Conservation (phyloP, 352 stramenopile species). For the Globisporangium spinosum region DNA sequence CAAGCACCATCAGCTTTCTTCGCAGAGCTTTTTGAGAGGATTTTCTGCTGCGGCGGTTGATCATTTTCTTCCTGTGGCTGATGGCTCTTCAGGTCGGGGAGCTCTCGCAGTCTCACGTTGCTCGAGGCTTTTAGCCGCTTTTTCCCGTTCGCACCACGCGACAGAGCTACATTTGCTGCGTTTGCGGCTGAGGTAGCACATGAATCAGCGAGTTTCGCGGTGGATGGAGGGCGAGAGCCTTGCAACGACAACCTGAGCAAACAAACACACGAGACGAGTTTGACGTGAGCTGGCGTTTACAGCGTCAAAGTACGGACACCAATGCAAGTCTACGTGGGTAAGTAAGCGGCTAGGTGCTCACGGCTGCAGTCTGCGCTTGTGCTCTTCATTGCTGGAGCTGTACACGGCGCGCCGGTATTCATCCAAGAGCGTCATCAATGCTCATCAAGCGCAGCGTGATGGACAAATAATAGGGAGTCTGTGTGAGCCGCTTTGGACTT, state of each 20-base stretch:
- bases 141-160: conserved; percentile 1
- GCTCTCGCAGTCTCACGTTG: conserved; percentile 25
- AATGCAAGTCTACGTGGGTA: neutral
- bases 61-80: conserved; percentile 10
- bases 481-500: neutral
- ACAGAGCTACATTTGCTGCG: neutral
- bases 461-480: neutral
- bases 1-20: neutral
- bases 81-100: conserved; percentile 13
- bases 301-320: neutral
- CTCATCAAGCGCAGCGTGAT: neutral
- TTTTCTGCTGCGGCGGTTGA: neutral
- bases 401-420: conserved; percentile 57
- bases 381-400: conserved; percentile 24
- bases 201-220: neutral
- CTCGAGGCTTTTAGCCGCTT: conserved; percentile 16
- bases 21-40: neutral
- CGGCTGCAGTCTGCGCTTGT: conserved; percentile 38
- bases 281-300: neutral
- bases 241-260: neutral
- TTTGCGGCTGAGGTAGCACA: neutral
- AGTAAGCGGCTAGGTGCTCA: conserved; percentile 14
- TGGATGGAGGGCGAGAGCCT: conserved; percentile 16
- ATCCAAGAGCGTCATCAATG: conserved; percentile 59
- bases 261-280: neutral